Base-by-base conservation (phyloP, 2,329 filamentous ascomycete genomes). In the Leptosphaerulina australis region DNA sequence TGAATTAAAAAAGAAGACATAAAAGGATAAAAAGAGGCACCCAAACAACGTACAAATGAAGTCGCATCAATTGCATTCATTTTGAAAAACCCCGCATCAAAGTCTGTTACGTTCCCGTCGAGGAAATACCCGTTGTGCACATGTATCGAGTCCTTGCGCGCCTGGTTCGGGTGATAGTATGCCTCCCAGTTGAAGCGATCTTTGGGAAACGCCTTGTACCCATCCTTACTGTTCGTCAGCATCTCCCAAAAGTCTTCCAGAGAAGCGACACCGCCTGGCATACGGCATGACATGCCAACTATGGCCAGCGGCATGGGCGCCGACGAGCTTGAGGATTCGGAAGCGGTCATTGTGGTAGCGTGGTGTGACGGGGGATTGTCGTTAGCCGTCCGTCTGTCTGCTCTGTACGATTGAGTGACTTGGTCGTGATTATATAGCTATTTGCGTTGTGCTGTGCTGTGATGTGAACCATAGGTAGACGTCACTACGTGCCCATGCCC, bases 101-200 rank as follows among this genome's bases (percentile, higher is more conserved):
- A 69, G 2, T 38, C 44, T 2, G 43, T 54, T 5, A 59, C 22
- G 28, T 63, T 61, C 10, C 57, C 46, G 2, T 45, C 36, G 4
- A 69, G 41, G 17, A 69, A 64, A 34, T 62, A 56, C 3, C 55
- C 59, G 17, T 58, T 55, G 3, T 43, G 33, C 10, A 58, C 52
- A 1, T 66, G 60, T 56, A 74, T 74, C 1, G 74, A 76, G 2
- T 63, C 51, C 0, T 68, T 68, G 29, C 74, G 74, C 3, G 45
- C 59, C 0, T 71, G 57, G 31, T 64, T 61, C 0, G 63, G 62
- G 54, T 78, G 75, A 15, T 63, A 73, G 50, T 76, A 76, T 0
- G 67, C 68, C 2, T 63, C 39, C 1, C 71, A 15, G 28, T 66
- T 69, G 58, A 74, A 78, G 4, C 74, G 60, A 17, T 70, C 66